Conservation (phyloP, 1,139 yeast species). For the Geotrichum klebahnii region DNA sequence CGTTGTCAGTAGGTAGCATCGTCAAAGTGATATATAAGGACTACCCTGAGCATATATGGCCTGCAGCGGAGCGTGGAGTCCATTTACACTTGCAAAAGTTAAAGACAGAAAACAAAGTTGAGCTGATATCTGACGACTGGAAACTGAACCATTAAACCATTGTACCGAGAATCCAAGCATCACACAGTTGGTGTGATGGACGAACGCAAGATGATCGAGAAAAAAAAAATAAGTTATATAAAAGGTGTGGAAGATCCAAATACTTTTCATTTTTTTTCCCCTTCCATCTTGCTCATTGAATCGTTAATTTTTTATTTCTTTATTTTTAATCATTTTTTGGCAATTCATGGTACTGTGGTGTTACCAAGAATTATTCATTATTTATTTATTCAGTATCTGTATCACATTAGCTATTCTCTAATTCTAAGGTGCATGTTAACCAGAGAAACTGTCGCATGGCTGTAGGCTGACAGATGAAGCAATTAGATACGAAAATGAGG, state of each 20-base stretch:
- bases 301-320: no score
- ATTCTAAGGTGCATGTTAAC: no score
- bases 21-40: constrained; percentile 36
- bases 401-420: no score
- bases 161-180: not conserved
- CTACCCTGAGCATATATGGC: constrained; percentile 30
- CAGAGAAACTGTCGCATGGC: no score
- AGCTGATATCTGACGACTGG: constrained; percentile 4
- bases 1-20: constrained; percentile 28
- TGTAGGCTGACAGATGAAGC: no score
- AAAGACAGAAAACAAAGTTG: constrained; percentile 26
- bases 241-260: not conserved
- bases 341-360: no score
- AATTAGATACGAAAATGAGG: no score
- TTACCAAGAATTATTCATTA: no score
- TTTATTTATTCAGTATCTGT: no score
- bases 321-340: no score
- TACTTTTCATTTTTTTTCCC: not conserved
- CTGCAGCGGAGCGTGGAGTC: constrained; percentile 38
- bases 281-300: not conserved
- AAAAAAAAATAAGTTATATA: no score
- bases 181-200: not conserved
- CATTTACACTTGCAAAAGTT: constrained; percentile 37
- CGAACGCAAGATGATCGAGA: not conserved
- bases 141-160: constrained; percentile 3